Percentiles rank a stretch among this genome's conserved stretches.
Conservation (phyloP, 106 monocot genomes). For the Chionographis japonica region DNA sequence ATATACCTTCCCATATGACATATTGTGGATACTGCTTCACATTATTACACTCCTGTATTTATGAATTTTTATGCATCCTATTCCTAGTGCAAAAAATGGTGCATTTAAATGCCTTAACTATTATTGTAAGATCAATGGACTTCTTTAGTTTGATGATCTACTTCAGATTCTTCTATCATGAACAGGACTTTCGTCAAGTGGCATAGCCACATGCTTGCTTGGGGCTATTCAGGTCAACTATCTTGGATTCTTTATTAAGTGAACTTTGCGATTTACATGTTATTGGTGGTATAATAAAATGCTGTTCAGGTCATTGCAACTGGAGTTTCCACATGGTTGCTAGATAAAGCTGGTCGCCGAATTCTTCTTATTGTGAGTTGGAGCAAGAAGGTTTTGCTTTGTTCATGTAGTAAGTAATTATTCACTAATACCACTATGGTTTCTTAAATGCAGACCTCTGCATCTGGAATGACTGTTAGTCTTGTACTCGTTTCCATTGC, state of each 20-base stretch:
- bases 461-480: conserved; percentile 73
- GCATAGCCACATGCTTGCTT: conserved; percentile 62
- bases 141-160: not conserved
- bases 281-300: not conserved
- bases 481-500: conserved; percentile 65
- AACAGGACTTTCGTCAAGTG: conserved; percentile 69
- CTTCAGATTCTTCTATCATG: conserved; percentile 6
- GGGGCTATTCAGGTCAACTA: conserved; percentile 79
- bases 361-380: conserved; percentile 77
- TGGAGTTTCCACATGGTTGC: conserved; percentile 82
- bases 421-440: not conserved
- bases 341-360: conserved; percentile 84
- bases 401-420: not conserved
- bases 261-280: not conserved
- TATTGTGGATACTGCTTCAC: no score
- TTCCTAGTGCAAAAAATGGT: not conserved
- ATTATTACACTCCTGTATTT: no score
- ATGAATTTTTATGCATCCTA: not conserved
- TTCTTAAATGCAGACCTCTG: conserved; percentile 56
- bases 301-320: conserved; percentile 74
- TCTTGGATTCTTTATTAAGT: not conserved
- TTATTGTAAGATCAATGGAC: not conserved
- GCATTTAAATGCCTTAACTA: not conserved
- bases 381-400: not conserved
- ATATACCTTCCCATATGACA: not conserved